Evolutionary conservation across 495 filamentous ascomycete genomes (phyloP).

Genomic region (Hyaloscypha variabilis): DNA sequence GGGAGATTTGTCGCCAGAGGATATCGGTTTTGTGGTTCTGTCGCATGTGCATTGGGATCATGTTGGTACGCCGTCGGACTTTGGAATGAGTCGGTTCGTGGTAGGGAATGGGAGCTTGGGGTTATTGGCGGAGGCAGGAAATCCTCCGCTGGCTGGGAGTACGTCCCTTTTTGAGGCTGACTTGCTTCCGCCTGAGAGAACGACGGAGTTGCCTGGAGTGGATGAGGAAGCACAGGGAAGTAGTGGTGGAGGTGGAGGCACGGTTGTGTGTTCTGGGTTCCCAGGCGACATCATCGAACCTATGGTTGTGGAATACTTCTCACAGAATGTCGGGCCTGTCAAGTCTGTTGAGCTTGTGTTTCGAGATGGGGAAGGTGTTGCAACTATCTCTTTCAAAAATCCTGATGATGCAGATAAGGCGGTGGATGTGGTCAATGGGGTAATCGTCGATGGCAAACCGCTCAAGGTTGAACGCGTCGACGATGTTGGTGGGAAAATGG

Average conservation of each 20-base stretch:
- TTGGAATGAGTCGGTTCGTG: conserved; percentile 38
- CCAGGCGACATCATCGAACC: too few species aligned
- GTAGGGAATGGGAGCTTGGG: conserved; percentile 40
- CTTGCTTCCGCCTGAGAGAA: conserved; percentile 37
- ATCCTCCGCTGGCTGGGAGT: conserved; percentile 31
- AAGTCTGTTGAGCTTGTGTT: background rate
- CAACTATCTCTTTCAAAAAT: too few species aligned
- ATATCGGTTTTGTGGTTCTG: conserved; percentile 45
- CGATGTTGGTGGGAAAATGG: background rate
- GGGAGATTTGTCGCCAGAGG: conserved; percentile 36
- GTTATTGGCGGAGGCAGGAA: conserved; percentile 31
- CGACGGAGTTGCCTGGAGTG: conserved; percentile 40
- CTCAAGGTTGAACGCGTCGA: background rate
- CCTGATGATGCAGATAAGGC: too few species aligned
- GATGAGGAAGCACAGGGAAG: background rate
- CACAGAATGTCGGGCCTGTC: background rate
- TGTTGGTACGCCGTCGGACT: conserved; percentile 43
- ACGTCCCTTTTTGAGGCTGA: conserved; percentile 44
- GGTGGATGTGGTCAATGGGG: background rate
- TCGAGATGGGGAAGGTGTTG: background rate
- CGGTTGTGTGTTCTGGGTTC: too few species aligned
- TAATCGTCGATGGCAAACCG: background rate
- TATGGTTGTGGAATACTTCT: background rate
- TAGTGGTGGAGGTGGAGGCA: background rate
- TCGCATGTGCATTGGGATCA: conserved; percentile 51